Base-by-base conservation (phyloP, 2,329 filamentous ascomycete genomes). In the Penicillium sp. region DNA sequence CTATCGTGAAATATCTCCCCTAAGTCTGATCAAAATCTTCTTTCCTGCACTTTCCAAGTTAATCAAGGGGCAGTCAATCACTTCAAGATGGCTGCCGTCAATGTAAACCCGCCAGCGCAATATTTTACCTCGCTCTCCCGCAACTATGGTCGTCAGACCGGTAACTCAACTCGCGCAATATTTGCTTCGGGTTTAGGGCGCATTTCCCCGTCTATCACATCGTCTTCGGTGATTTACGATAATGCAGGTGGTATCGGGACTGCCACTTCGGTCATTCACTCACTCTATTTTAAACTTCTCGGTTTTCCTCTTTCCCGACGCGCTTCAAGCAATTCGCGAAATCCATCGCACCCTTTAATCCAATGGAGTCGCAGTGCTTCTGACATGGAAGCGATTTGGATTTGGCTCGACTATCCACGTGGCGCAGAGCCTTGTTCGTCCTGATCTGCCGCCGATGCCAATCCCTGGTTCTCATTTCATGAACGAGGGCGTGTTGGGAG, bases 201-300 rank as follows among this genome's bases (percentile, higher is more conserved):
- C 12, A 37, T 37, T 24, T 8, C n/a, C 37, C 30, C 42, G 19
- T 3, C 28, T 12, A 49, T 56, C 10, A 49, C 19, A 2, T 22
- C 30, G 8, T 47, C 40, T 15, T 56, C 44, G 15, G 24, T 38
- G 3, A 13, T 56, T 12, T 30, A 47, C n/a, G 54, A 49, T 2
- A 56, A 47, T n/a, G 54, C 28, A 17, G 30, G 28, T 26, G 54
- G 30, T 26, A 15, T 49, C 12, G 42, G 30, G 17, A 49, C 42
- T 9, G 42, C 19, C 6, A 47, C 42, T 24, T 49, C 54, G 7
- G 44, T 56, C 7, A 38, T 49, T 49, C 19, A 57, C 55, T 3
- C 55, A 56, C 19, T 56, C 55, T 7, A 49, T 57, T 38, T 4
- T 38, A 1, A 38, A 37, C 15, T 57, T 57, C 42, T 37, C 44